Evolutionary conservation across 1,284 basidiomycete genomes (phyloP).

Genomic region (Volvariella surrecta): DNA sequence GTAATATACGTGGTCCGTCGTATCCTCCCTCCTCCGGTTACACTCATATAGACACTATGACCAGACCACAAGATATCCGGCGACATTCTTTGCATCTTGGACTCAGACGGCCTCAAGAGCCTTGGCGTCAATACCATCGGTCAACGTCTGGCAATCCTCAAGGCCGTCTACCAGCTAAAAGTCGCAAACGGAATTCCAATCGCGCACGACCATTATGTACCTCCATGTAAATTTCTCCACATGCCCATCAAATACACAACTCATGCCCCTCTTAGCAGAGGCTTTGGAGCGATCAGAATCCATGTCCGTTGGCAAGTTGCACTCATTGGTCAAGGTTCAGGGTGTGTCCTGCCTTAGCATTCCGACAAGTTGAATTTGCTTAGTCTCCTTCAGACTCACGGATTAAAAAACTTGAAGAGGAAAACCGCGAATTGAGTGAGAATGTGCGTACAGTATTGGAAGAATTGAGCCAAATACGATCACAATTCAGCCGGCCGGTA

Average conservation of each 20-base stretch:
- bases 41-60: conserved; percentile 7
- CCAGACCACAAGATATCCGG: conserved; percentile 88
- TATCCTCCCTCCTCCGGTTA: conserved; percentile 11
- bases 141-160: conserved; percentile 82
- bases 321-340: conserved; percentile 68
- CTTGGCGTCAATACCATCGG: conserved; percentile 82
- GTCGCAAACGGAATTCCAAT: conserved; percentile 76
- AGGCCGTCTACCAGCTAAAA: conserved; percentile 85
- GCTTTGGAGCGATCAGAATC: conserved; percentile 51
- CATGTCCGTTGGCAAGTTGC: conserved; percentile 59
- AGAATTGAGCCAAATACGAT: conserved; percentile 45
- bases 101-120: conserved; percentile 75
- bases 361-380: too few relatives aligned
- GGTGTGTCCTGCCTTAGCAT: conserved; percentile 32
- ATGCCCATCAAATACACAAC: conserved; percentile 2
- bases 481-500: conserved; percentile 30
- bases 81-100: conserved; percentile 77
- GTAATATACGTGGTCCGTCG: conserved; percentile 53
- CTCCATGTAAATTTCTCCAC: conserved; percentile 62
- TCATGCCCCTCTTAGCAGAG: conserved; percentile 43
- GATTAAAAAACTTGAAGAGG: conserved; percentile 62
- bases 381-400: conserved; percentile 46
- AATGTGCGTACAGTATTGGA: conserved; percentile 56
- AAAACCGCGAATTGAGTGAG: conserved; percentile 61
- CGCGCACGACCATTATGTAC: conserved; percentile 81